phyloP scores from a whole-genome alignment of 495 filamentous ascomycete species.

The Lasiosphaeriaceae sp. region DNA sequence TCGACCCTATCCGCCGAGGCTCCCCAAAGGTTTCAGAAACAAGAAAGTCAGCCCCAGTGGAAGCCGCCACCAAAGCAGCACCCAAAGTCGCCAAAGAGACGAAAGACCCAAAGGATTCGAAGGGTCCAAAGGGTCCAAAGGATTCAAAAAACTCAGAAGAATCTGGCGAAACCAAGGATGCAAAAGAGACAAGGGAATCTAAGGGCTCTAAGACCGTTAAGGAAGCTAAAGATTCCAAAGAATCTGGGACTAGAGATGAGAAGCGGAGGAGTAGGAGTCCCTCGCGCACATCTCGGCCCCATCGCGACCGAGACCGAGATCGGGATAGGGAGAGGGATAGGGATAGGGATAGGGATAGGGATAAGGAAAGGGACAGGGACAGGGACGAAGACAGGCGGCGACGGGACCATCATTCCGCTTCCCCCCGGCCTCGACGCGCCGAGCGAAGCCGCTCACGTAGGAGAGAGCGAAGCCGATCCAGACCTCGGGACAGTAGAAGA shows the following conservation, averaged over 20 bases:
- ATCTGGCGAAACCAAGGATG: slow-evolving; percentile 21
- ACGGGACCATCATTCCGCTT: slow-evolving; percentile 21
- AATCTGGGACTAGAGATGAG: slow-evolving; percentile 23
- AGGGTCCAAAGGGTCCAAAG: slow-evolving; percentile 20
- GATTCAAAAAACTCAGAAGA: slow-evolving; percentile 18
- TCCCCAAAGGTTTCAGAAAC: slow-evolving; percentile 37
- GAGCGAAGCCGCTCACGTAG: slow-evolving; percentile 24
- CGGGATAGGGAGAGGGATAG: slow-evolving; percentile 30
- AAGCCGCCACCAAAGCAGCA: slow-evolving; percentile 19
- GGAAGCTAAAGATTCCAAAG: slow-evolving; percentile 14
- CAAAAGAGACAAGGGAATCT: slow-evolving; percentile 17
- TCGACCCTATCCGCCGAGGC: slow-evolving; percentile 47
- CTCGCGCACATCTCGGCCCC: slow-evolving; percentile 24
- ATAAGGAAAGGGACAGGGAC: slow-evolving; percentile 23
- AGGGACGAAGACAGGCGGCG: slow-evolving; percentile 23
- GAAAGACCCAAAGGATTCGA: slow-evolving; percentile 20
- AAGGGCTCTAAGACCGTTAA: slow-evolving; percentile 7
- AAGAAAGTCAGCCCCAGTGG: slow-evolving; percentile 30
- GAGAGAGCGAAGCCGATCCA: too few species aligned
- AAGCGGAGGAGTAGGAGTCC: slow-evolving; percentile 34
- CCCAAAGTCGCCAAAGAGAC: slow-evolving; percentile 16
- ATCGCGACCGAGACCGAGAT: slow-evolving; percentile 29
- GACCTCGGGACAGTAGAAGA: too few species aligned
- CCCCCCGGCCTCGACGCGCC: slow-evolving; percentile 17
- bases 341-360: slow-evolving; percentile 27